Base-by-base conservation (phyloP, 2,329 filamentous ascomycete genomes). In the Diaporthe citrichinensis region DNA sequence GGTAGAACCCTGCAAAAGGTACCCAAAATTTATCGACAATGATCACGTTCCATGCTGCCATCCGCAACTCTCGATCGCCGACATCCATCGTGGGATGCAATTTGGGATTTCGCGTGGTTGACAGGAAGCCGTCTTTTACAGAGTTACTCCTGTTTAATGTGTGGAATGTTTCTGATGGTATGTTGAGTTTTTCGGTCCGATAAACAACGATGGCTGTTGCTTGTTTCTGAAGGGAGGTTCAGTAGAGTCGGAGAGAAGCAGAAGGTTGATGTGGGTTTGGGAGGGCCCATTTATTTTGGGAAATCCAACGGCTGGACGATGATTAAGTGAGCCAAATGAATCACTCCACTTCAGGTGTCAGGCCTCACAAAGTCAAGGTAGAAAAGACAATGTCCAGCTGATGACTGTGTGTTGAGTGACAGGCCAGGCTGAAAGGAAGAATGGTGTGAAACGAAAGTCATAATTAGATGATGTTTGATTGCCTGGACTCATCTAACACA, bases 31-130 rank as follows among this genome's bases (percentile, higher is more conserved):
- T 25, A 15, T 65, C 61, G 25, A 65, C 41, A 34, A 65, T 34
- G 20, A 65, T 65, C 2, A 65, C 61, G 41, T 65, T 65, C 61
- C 61, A 65, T 31, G 61, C 61, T 49, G 61, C 61, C 61, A 65
- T 49, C 17, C 61, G 25, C 61, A 65, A 25, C 61, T 65, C 61
- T 46, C 61, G 61, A 65, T 65, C 61, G 20, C 1, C 17, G 25
- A 65, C 41, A 10, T 65, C 61, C 61, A 65, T 49, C 5, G 2
- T 3, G n/a, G 57, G 6, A 31, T 17, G 8, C n/a, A 23, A 28
- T 5, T 3, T 20, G 8, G 20, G 14, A 12, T 62, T 10, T 28
- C 7, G 8, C 28, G n/a, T 25, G 25, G n/a, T 28, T 3, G 8
- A 6, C 23, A 1, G 28, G n/a, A 28, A 44, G 5, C 4, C 25